Evolutionary conservation across 192 early-diverging fungal genomes (phyloP).

Genomic region (Backusella luteola): DNA sequence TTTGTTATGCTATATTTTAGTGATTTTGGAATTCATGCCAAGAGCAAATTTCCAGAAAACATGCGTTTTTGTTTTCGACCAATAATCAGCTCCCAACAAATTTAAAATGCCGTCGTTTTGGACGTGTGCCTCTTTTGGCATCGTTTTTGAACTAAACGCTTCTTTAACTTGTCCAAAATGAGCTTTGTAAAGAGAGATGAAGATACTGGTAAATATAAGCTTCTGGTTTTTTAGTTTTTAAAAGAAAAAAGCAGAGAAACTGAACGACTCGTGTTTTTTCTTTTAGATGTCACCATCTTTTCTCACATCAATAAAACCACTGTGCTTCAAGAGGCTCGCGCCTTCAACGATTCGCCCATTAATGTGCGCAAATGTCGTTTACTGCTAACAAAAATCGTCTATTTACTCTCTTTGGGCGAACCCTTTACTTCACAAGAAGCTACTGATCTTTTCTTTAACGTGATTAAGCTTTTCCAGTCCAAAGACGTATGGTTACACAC

Average conservation of each 20-base stretch:
- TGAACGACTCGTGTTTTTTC: neutral
- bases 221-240: neutral
- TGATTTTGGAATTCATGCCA: too few relatives aligned
- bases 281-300: constrained; percentile 69
- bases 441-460: constrained; percentile 96
- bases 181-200: constrained; percentile 49
- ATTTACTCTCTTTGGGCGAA: constrained; percentile 89
- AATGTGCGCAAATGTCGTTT: constrained; percentile 91
- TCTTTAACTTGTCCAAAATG: neutral
- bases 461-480: constrained; percentile 96
- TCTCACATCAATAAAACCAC: constrained; percentile 89
- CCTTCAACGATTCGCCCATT: constrained; percentile 96
- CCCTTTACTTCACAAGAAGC: constrained; percentile 92
- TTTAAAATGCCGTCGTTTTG: neutral
- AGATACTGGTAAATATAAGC: constrained; percentile 52
- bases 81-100: neutral
- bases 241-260: neutral
- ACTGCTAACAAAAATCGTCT: constrained; percentile 91
- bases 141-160: neutral
- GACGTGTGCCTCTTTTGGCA: neutral
- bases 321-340: constrained; percentile 94
- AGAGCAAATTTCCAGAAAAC: too few relatives aligned
- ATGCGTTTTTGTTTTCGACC: neutral
- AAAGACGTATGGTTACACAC: constrained; percentile 68
- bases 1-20: too few relatives aligned